Evolutionary conservation across 768 basidiomycete species (phyloP), one percentile per base, ranked within the genome.

Genomic region (Kwoniella sp.): DNA sequence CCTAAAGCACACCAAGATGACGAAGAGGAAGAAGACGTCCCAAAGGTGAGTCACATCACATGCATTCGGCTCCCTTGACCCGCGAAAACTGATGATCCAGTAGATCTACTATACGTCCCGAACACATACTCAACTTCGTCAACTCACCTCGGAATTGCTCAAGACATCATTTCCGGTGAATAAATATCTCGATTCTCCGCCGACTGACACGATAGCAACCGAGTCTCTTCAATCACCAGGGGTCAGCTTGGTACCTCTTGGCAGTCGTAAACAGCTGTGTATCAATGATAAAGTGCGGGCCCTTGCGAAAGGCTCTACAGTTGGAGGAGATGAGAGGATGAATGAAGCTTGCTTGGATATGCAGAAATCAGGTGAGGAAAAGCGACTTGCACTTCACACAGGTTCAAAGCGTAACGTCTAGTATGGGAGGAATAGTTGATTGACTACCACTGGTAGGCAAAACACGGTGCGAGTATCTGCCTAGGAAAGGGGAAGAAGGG

Each of bases 71-170:
- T 10, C 7, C 3, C 40, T 3, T 9, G 17, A 44, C 10, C 40
- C 7, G 8, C 3, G 7, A 13, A 13, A 33, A 33, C 33, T 33
- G 13, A 33, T 33, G 7, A 63, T 21, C 19, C 47, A 17, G 12
- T 60, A 82, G 83, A 88, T 98, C 64, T 96, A 87, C 78, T 96
- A 94, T 74, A 90, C 94, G 0, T 98, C 96, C 0, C 84, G 95
- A 30, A 99, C 95, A 0, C 95, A 99, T 80, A 94, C 94, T 1
- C 95, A 99, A 73, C 85, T 99, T 2, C 84, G 92, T 1, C 95
- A 99, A 77, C 84, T 98, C 2, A 83, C 93, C 19, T 88, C 89
- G 2, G 96, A 99, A 74, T 83, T 97, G 10, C 84, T 82, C 44
- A 89, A 86, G 70, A 85, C 95, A 83, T 83, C 65, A 77, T 93